Evolutionary conservation across 805 yeast species (phyloP).

Genomic region (Myxozyma sirexii): DNA sequence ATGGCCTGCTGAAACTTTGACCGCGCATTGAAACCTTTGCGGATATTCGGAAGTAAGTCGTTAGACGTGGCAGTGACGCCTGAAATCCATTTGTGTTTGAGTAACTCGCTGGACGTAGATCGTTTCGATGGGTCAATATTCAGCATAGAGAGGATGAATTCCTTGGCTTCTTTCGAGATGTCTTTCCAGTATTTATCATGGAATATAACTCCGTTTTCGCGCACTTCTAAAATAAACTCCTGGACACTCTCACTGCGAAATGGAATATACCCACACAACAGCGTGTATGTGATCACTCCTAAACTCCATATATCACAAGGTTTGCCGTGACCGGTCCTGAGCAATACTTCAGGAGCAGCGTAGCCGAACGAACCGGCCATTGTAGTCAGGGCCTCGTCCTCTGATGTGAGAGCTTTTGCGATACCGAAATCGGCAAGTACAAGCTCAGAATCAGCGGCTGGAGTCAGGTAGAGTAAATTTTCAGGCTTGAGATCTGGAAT

Average conservation of each 20-base stretch:
- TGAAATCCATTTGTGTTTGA: slow-evolving; percentile 74
- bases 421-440: slow-evolving; percentile 97
- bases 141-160: slow-evolving; percentile 71
- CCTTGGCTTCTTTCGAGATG: slow-evolving; percentile 77
- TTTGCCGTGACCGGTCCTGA: slow-evolving; percentile 84
- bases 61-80: slow-evolving; percentile 47
- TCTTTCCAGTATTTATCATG: slow-evolving; percentile 85
- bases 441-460: slow-evolving; percentile 64
- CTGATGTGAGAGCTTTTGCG: slow-evolving; percentile 69
- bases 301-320: slow-evolving; percentile 96
- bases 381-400: slow-evolving; percentile 63
- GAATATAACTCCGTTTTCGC: slow-evolving; percentile 75
- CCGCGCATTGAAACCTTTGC: slow-evolving; percentile 81
- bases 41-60: slow-evolving; percentile 80
- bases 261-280: slow-evolving; percentile 90
- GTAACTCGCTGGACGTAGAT: slow-evolving; percentile 59
- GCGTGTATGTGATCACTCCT: slow-evolving; percentile 89
- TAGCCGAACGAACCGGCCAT: slow-evolving; percentile 95
- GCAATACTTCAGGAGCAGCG: slow-evolving; percentile 93
- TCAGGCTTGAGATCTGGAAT: slow-evolving; percentile 82
- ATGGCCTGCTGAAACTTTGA: slow-evolving; percentile 82
- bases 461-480: slow-evolving; percentile 73
- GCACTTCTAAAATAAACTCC: slow-evolving; percentile 81
- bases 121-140: slow-evolving; percentile 68
- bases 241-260: slow-evolving; percentile 80